Conservation (phyloP, 495 filamentous ascomycete species). For the Trichoderma parareesei region DNA sequence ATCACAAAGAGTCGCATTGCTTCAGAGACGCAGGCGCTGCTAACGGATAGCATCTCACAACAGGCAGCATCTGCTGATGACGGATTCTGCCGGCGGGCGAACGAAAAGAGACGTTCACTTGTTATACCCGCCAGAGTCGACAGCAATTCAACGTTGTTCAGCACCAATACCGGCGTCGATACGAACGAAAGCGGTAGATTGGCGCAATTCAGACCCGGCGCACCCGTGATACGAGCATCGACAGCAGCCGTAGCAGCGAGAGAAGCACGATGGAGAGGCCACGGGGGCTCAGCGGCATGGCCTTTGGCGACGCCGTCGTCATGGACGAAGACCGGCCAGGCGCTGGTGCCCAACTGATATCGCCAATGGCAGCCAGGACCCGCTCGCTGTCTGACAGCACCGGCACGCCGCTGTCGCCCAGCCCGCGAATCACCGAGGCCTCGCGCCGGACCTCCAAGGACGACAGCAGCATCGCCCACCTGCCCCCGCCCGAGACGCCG, state of each 20-base stretch:
- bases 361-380: conserved; percentile 25
- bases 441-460: conserved; percentile 61
- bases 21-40: not conserved
- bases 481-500: conserved; percentile 52
- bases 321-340: conserved; percentile 21
- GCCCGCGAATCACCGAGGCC: conserved; percentile 55
- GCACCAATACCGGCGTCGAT: not conserved
- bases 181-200: too few species aligned
- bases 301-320: conserved; percentile 21
- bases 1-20: not conserved
- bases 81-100: not conserved
- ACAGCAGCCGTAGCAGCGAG: not conserved
- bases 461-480: conserved; percentile 52
- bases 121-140: not conserved
- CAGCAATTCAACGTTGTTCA: not conserved
- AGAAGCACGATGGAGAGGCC: not conserved
- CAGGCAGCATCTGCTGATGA: not conserved
- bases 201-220: not conserved
- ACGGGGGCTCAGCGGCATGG: conserved; percentile 12
- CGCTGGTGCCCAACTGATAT: conserved; percentile 7
- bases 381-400: conserved; percentile 45
- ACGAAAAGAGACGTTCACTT: not conserved
- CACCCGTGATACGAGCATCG: not conserved
- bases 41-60: not conserved
- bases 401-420: conserved; percentile 50